Conservation (phyloP, 257 asterid species). For the Rhazya stricta region DNA sequence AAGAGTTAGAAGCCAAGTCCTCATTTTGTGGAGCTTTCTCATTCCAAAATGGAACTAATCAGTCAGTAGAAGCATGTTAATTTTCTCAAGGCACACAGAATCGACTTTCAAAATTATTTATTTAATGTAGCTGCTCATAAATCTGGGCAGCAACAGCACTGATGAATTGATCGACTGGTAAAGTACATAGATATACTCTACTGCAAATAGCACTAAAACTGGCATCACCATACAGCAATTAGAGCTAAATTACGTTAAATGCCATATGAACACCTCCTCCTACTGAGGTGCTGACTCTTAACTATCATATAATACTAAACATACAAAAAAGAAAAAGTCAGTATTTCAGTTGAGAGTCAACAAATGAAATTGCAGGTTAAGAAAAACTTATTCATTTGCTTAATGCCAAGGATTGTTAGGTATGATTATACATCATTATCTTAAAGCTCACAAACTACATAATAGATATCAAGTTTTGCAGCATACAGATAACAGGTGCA, state of each 20-base stretch:
- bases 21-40: neutral
- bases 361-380: neutral
- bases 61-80: neutral
- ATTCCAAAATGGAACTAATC: neutral
- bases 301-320: no score
- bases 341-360: neutral
- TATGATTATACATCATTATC: no score
- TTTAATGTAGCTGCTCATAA: neutral
- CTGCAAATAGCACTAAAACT: neutral
- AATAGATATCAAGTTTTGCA: neutral
- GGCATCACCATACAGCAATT: neutral
- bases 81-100: neutral
- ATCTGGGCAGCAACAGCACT: neutral
- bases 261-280: no score
- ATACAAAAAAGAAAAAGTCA: neutral
- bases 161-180: neutral
- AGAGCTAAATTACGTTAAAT: no score
- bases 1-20: neutral
- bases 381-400: neutral
- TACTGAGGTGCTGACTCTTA: no score
- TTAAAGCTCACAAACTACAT: neutral
- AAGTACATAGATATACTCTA: neutral
- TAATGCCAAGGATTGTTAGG: neutral
- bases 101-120: neutral
- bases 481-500: no score